Percentiles rank a stretch among this genome's conserved stretches.
Conservation (phyloP, 2,329 filamentous ascomycete species). For the Pezicula carpinea region DNA sequence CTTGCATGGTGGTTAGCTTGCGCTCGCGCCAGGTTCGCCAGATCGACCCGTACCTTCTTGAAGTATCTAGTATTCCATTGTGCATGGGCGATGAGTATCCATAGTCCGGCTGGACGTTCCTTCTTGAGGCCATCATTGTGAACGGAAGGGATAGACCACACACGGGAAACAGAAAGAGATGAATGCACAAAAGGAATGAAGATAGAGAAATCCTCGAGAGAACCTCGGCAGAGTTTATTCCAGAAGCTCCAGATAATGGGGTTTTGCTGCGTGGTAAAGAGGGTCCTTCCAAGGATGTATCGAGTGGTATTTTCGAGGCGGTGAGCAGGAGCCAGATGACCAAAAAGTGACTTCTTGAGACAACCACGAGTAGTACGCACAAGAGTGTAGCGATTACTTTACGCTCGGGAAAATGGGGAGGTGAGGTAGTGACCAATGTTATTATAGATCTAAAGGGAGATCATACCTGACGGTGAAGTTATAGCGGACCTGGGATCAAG, state of each 20-base stretch:
- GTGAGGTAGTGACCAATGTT: background rate
- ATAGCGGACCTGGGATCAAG: conserved; percentile 1
- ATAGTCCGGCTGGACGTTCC: conserved; percentile 29
- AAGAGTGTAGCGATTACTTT: conserved; percentile 1
- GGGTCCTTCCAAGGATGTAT: conserved; percentile 2
- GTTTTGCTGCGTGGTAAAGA: background rate
- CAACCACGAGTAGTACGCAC: background rate
- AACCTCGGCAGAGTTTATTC: conserved; percentile 2
- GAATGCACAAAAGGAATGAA: conserved; percentile 14
- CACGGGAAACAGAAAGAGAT: conserved; percentile 17
- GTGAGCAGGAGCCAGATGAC: conserved; percentile 1
- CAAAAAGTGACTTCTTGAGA: conserved; percentile 1
- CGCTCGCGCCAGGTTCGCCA: conserved; percentile 5
- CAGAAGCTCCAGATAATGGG: background rate
- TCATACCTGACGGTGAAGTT: background rate
- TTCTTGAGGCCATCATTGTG: conserved; percentile 28
- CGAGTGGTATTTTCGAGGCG: background rate
- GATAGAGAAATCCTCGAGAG: background rate
- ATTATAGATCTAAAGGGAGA: conserved; percentile 2
- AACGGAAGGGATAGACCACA: conserved; percentile 4
- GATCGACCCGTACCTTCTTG: conserved; percentile 27
- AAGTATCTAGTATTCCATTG: conserved; percentile 19
- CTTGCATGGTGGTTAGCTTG: conserved; percentile 23
- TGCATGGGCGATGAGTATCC: conserved; percentile 21
- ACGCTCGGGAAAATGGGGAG: background rate